These are phyloP conservation scores for Tolypocladium paradoxum DNA, from an alignment of 2,329 filamentous ascomycete species.

Conservation along the genomic window DNA sequence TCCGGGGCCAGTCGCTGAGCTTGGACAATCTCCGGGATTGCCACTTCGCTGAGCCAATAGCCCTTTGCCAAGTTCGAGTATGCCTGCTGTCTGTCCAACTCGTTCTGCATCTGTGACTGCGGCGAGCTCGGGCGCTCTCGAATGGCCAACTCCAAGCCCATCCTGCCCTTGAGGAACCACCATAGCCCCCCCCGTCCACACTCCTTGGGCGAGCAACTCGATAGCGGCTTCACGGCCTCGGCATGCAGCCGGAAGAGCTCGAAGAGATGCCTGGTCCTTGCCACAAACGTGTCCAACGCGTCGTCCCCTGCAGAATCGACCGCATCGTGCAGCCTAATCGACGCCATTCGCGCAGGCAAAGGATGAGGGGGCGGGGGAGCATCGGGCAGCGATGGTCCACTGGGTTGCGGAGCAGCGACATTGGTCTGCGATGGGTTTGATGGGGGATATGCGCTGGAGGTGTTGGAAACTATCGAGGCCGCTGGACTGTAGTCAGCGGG, in stretches of 20 bases:
- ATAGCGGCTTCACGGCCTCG: conserved; percentile 58
- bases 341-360: conserved; percentile 19
- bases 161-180: conserved; percentile 83
- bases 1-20: conserved; percentile 30
- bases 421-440: conserved; percentile 6
- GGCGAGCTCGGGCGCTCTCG: conserved; percentile 46
- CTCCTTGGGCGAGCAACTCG: conserved; percentile 51
- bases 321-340: conserved; percentile 31
- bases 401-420: conserved; percentile 12
- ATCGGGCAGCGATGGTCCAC: conserved; percentile 14
- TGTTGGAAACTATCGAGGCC: conserved; percentile 22
- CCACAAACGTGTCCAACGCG: conserved; percentile 58
- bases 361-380: conserved; percentile 8
- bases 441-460: conserved; percentile 17
- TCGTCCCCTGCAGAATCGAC: conserved; percentile 44
- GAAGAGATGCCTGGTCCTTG: conserved; percentile 61
- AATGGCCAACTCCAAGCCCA: conserved; percentile 61
- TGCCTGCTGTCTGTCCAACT: conserved; percentile 57
- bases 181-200: conserved; percentile 66
- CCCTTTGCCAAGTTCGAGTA: conserved; percentile 79
- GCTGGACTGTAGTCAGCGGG: conserved; percentile 30
- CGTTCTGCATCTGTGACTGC: conserved; percentile 41
- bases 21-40: conserved; percentile 37
- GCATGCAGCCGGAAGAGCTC: conserved; percentile 70
- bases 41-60: conserved; percentile 63